phyloP scores from a whole-genome alignment of 148 eudicot species.

The Camellia sinensis region DNA sequence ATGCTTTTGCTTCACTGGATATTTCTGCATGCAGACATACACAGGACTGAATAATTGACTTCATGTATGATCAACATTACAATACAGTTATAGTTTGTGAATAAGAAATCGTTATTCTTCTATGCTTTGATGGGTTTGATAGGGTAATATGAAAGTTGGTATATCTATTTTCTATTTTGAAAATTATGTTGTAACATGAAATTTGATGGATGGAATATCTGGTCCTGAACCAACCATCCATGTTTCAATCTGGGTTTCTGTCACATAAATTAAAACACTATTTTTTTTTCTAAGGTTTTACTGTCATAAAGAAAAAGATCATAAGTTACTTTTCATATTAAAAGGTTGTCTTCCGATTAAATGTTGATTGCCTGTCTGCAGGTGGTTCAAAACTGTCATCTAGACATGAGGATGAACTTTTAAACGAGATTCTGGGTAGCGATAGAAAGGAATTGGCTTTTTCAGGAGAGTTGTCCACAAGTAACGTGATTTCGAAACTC shows the following conservation, averaged over 20 bases:
- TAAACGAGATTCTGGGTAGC: conserved; percentile 52
- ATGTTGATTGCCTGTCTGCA: conserved; percentile 31
- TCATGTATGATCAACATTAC: background rate
- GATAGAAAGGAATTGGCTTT: conserved; percentile 43
- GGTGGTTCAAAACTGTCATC: conserved; percentile 59
- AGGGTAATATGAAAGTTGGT: background rate
- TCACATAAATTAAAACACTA: background rate
- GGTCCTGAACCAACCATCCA: background rate
- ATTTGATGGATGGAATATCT: background rate
- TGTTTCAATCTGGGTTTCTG: background rate
- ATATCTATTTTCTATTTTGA: background rate
- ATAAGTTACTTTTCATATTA: background rate
- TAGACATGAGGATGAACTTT: conserved; percentile 58
- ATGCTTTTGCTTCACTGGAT: conserved; percentile 1
- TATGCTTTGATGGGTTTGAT: too few species aligned
- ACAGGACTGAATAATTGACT: background rate
- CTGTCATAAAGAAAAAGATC: background rate
- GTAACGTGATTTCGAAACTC: conserved; percentile 2
- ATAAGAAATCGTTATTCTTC: background rate
- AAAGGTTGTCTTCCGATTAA: background rate
- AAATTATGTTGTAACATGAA: background rate
- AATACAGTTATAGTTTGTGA: background rate
- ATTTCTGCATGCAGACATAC: background rate
- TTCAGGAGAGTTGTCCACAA: conserved; percentile 8
- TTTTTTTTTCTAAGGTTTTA: background rate